Conservation (phyloP, 2,329 filamentous ascomycete genomes). For the Fusarium sp. region DNA sequence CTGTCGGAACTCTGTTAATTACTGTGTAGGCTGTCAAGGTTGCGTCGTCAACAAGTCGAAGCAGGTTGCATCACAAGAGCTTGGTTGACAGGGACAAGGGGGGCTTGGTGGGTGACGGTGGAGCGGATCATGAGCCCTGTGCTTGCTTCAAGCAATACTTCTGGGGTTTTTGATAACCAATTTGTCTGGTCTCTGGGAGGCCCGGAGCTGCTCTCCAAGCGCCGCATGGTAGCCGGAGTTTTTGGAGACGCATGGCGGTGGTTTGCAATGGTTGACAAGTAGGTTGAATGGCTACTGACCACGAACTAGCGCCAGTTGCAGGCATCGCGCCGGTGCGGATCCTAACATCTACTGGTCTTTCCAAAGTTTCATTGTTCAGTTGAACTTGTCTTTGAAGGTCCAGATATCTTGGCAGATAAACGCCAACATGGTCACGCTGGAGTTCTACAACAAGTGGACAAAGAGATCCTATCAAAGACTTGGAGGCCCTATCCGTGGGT, state of each 20-base stretch:
- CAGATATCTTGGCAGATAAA: neutral
- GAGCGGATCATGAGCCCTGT: conserved; percentile 16
- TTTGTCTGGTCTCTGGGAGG: neutral
- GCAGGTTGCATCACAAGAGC: conserved; percentile 16
- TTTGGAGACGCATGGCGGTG: conserved; percentile 8
- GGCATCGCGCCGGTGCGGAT: neutral
- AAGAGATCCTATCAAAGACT: neutral
- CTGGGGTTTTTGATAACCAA: conserved; percentile 19
- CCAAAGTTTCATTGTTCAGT: neutral
- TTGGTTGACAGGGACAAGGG: conserved; percentile 12
- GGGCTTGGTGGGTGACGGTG: neutral
- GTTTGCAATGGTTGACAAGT: conserved; percentile 3
- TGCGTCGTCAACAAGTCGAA: neutral
- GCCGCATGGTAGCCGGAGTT: neutral
- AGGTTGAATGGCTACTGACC: conserved; percentile 6
- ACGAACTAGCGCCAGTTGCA: conserved; percentile 6
- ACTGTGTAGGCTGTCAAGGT: neutral
- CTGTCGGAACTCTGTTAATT: neutral
- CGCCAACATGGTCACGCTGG: neutral
- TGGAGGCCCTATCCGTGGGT: neutral
- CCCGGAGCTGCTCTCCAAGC: neutral
- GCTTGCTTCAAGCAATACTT: conserved; percentile 4
- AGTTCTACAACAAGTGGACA: neutral
- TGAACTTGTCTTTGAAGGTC: neutral
- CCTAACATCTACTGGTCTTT: conserved; percentile 1